phyloP scores from a whole-genome alignment of 495 filamentous ascomycete species.

The Annulohypoxylon maeteangense region DNA sequence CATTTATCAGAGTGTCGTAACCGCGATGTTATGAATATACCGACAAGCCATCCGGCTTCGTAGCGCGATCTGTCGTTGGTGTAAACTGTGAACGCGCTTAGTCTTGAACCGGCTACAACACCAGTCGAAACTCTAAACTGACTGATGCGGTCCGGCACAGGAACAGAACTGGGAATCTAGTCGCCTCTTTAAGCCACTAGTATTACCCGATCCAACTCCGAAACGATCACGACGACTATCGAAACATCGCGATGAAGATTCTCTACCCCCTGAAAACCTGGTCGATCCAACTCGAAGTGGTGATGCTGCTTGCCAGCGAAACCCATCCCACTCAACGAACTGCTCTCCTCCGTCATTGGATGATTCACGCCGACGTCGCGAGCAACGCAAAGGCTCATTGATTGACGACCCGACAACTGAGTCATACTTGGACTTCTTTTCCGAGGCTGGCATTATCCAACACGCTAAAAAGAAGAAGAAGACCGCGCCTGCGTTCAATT shows the following conservation, averaged over 20 bases:
- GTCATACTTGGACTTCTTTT: constrained; percentile 56
- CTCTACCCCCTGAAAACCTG: constrained; percentile 6
- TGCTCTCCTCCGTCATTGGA: constrained; percentile 30
- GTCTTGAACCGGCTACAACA: constrained; percentile 27
- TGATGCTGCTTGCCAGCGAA: constrained; percentile 38
- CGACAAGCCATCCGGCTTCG: not conserved
- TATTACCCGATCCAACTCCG: constrained; percentile 40
- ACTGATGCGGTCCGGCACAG: constrained; percentile 45
- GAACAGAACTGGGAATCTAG: constrained; percentile 27
- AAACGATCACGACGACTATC: constrained; percentile 44
- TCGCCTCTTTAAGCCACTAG: constrained; percentile 29
- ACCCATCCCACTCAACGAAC: constrained; percentile 29
- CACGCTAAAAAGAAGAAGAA: constrained; percentile 54
- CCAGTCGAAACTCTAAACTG: constrained; percentile 41
- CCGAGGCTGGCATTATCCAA: constrained; percentile 59
- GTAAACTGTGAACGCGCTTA: constrained; percentile 6
- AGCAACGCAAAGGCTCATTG: constrained; percentile 35
- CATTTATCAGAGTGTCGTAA: constrained; percentile 36
- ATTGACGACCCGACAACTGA: constrained; percentile 48
- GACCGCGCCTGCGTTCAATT: not conserved
- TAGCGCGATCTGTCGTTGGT: not conserved
- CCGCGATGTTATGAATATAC: constrained; percentile 13
- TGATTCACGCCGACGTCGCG: constrained; percentile 31
- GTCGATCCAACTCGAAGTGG: constrained; percentile 25
- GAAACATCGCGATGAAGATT: constrained; percentile 17